phyloP scores from a whole-genome alignment of 2,329 filamentous ascomycete genomes.

The Chaetomium sp. region DNA sequence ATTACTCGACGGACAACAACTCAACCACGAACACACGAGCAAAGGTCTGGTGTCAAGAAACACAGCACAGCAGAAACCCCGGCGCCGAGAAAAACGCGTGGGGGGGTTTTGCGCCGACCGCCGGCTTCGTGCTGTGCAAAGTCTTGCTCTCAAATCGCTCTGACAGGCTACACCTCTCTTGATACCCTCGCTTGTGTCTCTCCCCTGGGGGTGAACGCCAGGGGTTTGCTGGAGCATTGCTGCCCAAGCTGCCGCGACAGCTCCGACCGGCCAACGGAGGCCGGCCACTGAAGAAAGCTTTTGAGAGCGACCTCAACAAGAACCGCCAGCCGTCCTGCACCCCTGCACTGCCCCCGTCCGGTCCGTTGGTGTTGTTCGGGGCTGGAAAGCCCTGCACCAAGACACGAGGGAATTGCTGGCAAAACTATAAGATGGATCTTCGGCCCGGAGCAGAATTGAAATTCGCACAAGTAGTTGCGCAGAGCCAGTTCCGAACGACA shows the following conservation, averaged over 20 bases:
- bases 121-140: slow-evolving; percentile 25
- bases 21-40: slow-evolving; percentile 10
- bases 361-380: slow-evolving; percentile 13
- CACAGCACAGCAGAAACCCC: slow-evolving; percentile 23
- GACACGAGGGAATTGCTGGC: slow-evolving; percentile 11
- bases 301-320: neutral
- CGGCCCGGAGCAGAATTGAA: slow-evolving; percentile 12
- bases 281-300: slow-evolving; percentile 20
- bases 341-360: slow-evolving; percentile 20
- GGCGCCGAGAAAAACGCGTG: slow-evolving; percentile 19
- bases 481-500: no score
- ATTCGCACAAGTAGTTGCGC: neutral
- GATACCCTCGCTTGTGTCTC: slow-evolving; percentile 22
- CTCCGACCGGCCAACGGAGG: slow-evolving; percentile 30
- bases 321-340: slow-evolving; percentile 15
- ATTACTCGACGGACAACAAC: slow-evolving; percentile 18
- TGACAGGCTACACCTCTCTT: slow-evolving; percentile 3
- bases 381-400: slow-evolving; percentile 12
- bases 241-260: slow-evolving; percentile 36
- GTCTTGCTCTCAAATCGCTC: slow-evolving; percentile 24
- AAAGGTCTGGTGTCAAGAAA: no score
- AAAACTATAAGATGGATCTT: slow-evolving; percentile 22
- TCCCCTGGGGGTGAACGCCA: slow-evolving; percentile 21
- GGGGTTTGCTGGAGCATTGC: slow-evolving; percentile 35
- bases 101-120: slow-evolving; percentile 21